Percentiles rank a stretch among this genome's conserved stretches.
These are phyloP conservation scores for Acanthamoeba rhysodes DNA, from an alignment of 208 protist genomes.

Conservation along the genomic window DNA sequence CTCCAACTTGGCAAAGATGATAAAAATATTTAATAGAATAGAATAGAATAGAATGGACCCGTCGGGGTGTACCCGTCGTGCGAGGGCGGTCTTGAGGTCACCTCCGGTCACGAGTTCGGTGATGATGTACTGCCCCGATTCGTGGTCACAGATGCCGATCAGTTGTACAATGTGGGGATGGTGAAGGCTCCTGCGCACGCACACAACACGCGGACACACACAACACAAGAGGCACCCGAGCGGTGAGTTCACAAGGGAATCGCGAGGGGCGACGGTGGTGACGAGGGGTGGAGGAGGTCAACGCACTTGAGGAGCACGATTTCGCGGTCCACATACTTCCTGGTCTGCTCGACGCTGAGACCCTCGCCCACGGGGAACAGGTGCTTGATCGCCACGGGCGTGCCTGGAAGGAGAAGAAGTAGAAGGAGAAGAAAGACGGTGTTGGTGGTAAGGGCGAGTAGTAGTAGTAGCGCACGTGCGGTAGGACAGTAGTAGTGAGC, in stretches of 20 bases:
- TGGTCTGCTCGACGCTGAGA: slow-evolving; percentile 13
- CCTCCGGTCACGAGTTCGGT: slow-evolving; percentile 22
- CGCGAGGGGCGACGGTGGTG: neutral
- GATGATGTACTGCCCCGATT: slow-evolving; percentile 17
- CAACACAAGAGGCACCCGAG: too few relatives aligned
- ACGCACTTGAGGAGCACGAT: slow-evolving; percentile 54
- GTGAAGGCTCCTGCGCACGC: neutral
- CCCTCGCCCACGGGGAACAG: slow-evolving; percentile 10
- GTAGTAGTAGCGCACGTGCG: neutral
- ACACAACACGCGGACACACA: neutral
- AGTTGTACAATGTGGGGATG: slow-evolving; percentile 53
- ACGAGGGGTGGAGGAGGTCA: too few relatives aligned
- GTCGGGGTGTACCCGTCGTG: neutral
- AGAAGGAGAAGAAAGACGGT: neutral
- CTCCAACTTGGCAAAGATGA: too few relatives aligned
- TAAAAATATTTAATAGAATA: too few relatives aligned
- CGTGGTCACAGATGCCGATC: slow-evolving; percentile 24
- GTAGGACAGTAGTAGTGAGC: neutral
- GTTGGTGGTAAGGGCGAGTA: neutral
- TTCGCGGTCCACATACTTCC: slow-evolving; percentile 51
- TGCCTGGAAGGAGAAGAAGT: neutral
- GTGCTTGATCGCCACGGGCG: slow-evolving; percentile 53
- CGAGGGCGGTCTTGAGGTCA: slow-evolving; percentile 21
- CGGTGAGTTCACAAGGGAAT: neutral
- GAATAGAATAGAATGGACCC: neutral